Percentiles rank a stretch among this genome's conserved stretches.
Conservation (phyloP, 2,329 filamentous ascomycete genomes). For the Ophiostoma sp. region DNA sequence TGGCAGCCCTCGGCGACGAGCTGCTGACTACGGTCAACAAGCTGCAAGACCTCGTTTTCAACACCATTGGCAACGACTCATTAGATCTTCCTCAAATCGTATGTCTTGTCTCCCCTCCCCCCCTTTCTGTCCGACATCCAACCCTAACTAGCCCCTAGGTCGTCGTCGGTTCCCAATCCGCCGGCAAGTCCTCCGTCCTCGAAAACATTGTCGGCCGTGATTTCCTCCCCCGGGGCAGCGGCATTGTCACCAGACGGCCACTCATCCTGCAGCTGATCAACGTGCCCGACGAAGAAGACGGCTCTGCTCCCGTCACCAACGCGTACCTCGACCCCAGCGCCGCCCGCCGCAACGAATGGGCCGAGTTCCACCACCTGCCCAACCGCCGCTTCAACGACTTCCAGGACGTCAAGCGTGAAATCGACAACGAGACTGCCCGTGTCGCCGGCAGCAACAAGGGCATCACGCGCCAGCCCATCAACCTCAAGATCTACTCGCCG, state of each 20-base stretch:
- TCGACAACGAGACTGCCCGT: conserved; percentile 89
- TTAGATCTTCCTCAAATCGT: conserved; percentile 97
- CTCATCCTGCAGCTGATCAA: conserved; percentile 98
- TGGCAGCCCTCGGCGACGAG: conserved; percentile 95
- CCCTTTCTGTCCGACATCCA: conserved; percentile 18
- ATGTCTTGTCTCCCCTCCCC: conserved; percentile 35
- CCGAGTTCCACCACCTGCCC: conserved; percentile 93
- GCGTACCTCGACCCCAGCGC: conserved; percentile 69
- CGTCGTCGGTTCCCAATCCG: conserved; percentile 96
- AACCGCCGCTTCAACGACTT: conserved; percentile 98
- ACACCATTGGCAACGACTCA: conserved; percentile 98
- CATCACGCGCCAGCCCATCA: conserved; percentile 95
- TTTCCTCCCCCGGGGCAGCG: conserved; percentile 91
- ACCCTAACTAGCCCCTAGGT: conserved; percentile 53
- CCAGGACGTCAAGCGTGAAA: conserved; percentile 96
- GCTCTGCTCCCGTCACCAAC: conserved; percentile 54
- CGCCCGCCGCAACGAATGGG: conserved; percentile 67
- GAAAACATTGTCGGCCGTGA: conserved; percentile 98
- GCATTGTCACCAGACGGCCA: conserved; percentile 90
- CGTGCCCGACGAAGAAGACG: conserved; percentile 69
- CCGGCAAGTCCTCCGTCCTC: conserved; percentile 95
- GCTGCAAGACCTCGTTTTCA: conserved; percentile 97
- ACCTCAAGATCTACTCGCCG: conserved; percentile 95
- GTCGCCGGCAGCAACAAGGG: conserved; percentile 95
- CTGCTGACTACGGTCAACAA: conserved; percentile 94